Percentiles rank a stretch among this genome's conserved stretches.
These are phyloP conservation scores for Aspergillus bertholletiae DNA, from an alignment of 495 filamentous ascomycete genomes.

Conservation along the genomic window DNA sequence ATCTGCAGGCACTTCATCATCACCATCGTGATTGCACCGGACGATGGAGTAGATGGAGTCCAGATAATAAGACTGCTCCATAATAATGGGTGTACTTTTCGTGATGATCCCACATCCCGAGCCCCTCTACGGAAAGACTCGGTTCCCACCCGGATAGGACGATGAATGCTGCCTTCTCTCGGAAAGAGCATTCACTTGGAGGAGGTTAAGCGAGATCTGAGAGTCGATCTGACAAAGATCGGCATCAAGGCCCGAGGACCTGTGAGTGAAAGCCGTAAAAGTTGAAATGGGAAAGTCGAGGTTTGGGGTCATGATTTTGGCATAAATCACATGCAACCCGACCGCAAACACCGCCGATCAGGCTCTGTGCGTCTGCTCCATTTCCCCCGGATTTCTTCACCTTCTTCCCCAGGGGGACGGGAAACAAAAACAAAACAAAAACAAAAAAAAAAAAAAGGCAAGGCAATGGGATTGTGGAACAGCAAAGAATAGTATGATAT, in stretches of 20 bases:
- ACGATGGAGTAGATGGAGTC: not conserved
- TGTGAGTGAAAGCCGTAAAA: no score
- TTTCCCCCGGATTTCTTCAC: not conserved
- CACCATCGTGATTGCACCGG: not conserved
- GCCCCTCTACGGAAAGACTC: constrained; percentile 1
- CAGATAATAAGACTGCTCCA: not conserved
- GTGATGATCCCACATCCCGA: not conserved
- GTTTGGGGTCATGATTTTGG: not conserved
- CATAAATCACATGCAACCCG: not conserved
- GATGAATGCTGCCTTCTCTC: not conserved
- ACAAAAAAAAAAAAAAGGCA: not conserved
- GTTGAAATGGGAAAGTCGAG: not conserved
- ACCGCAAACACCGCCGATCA: not conserved
- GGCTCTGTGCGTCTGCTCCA: not conserved
- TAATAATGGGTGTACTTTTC: not conserved
- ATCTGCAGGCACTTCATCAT: not conserved
- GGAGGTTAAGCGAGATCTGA: not conserved
- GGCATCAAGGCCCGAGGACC: not conserved
- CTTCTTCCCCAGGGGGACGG: not conserved
- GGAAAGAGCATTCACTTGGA: not conserved
- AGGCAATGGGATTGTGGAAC: not conserved
- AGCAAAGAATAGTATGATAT: not conserved
- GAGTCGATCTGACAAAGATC: not conserved
- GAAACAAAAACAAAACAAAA: not conserved
- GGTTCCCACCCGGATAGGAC: not conserved